Evolutionary conservation across 2,329 filamentous ascomycete species (phyloP), one percentile per base, ranked within the genome.

Genomic region (Colletotrichum orchidophilum): DNA sequence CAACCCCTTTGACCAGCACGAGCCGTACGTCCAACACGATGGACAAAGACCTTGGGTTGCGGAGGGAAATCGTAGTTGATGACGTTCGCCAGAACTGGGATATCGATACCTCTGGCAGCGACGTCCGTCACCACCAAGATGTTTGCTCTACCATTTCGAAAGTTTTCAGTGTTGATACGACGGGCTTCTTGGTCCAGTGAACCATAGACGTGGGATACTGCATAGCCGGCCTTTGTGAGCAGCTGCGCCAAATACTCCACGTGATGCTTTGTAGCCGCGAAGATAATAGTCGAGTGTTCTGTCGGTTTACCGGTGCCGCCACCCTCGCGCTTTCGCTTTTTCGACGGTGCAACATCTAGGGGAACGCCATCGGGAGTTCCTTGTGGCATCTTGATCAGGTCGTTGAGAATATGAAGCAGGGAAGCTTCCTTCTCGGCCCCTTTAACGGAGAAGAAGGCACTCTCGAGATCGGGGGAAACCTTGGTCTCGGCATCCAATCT

Each of bases 61-160:
- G 96, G 93, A 3, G 96, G 96, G 74, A 99, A 99, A 78, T 98
- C 96, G 82, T 97, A 99, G 85, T 99, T 98, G 85, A 99, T 96
- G 70, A 99, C 96, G 79, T 99, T 98, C 67, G 94, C 95, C 42
- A 99, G 87, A 57, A 98, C 89, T 0, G 96, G 96, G 75, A 99
- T 97, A 90, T 99, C 96, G 73, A 99, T 97, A 90, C 96, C 96
- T 86, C 96, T 90, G 26, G 96, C 96, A 15, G 96, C 96, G 64
- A 99, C 95, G 80, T 99, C 96, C 1, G 96, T 99, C 54, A 98
- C 96, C 3, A 99, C 95, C 9, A 99, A 84, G 58, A 99, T 95
- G 75, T 97, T 96, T 0, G 94, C 93, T 74, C 92, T 88, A 7
- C 96, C 96, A 27, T 87, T 87, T 70, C 97, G 88, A 80, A 99